Evolutionary conservation across 805 yeast genomes (phyloP), one percentile per base, ranked within the genome.

Genomic region (Spathaspora boniae): DNA sequence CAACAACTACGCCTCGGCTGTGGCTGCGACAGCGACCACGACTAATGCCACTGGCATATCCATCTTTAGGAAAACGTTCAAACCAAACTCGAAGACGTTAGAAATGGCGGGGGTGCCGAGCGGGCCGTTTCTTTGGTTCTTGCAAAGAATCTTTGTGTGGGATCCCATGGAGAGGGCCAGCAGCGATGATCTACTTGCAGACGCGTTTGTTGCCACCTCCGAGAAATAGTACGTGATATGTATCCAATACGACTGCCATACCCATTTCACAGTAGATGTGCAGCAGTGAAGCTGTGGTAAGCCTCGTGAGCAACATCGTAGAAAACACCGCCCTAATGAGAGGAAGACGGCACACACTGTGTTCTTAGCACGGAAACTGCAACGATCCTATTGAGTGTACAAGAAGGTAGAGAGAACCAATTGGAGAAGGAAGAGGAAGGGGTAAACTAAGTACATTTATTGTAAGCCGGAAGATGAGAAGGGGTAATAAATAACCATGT

Each of bases 61-160:
- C n/a, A n/a, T n/a, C n/a, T n/a, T 37, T 18, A 53, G 46, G 34
- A 55, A 53, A 32, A 45, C 42, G 16, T 55, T 60, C 29, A 60
- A 53, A 41, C 41, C 54, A 8, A 52, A 50, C 30, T 53, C 69
- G 14, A 56, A 53, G 37, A 39, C 40, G 9, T 41, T 67, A 14
- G 69, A 60, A n/a, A 50, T 58, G 2, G 41, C 47, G 5, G 45
- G 66, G 24, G 50, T 56, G 17, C 36, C 60, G 12, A 27, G 37
- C 19, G 48, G 43, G 9, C 33, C 34, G 9, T 62, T 65, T 34
- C 23, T 58, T 14, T 47, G 41, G 31, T 60, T 65, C 41, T 47
- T 65, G 34, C 34, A 44, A 8, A 45, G 41, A 17, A 54, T 62
- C 8, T 64, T 67, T 30, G 54, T 50, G 12, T 66, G 72, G 72